phyloP scores from a whole-genome alignment of 116 monocot species.

The Cymodocea nodosa region DNA sequence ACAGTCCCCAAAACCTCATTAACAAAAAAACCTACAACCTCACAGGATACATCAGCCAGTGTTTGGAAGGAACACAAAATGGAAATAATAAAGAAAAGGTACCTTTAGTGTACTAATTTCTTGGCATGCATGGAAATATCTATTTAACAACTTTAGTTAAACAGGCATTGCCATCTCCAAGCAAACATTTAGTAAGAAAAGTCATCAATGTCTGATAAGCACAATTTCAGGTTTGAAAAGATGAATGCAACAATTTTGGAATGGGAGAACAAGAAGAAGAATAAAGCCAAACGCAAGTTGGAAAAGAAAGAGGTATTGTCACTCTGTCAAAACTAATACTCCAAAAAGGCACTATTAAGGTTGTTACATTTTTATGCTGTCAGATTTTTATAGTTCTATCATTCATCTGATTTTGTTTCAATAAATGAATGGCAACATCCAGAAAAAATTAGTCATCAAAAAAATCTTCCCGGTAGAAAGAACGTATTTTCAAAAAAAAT shows the following conservation, averaged over 20 bases:
- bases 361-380: background rate
- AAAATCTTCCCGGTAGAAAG: no score
- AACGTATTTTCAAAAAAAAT: no score
- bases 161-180: background rate
- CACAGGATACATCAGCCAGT: background rate
- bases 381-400: background rate
- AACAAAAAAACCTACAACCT: background rate
- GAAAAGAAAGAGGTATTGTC: conserved; percentile 36
- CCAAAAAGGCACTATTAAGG: background rate
- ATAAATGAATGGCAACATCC: no score
- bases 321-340: background rate
- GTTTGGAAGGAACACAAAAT: conserved; percentile 7
- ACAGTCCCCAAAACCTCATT: conserved; percentile 6
- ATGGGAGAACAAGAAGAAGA: conserved; percentile 52
- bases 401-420: no score
- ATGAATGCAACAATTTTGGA: conserved; percentile 23
- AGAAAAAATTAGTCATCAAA: no score
- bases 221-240: conserved; percentile 29
- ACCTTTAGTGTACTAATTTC: background rate
- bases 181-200: background rate
- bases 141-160: background rate
- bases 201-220: background rate
- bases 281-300: conserved; percentile 27
- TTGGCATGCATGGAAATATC: background rate
- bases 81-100: conserved; percentile 15